A percentile compares a stretch with the other conserved stretches of the same genome.
phyloP scores from a whole-genome alignment of 345 rosid species.

The Turritis glabra region DNA sequence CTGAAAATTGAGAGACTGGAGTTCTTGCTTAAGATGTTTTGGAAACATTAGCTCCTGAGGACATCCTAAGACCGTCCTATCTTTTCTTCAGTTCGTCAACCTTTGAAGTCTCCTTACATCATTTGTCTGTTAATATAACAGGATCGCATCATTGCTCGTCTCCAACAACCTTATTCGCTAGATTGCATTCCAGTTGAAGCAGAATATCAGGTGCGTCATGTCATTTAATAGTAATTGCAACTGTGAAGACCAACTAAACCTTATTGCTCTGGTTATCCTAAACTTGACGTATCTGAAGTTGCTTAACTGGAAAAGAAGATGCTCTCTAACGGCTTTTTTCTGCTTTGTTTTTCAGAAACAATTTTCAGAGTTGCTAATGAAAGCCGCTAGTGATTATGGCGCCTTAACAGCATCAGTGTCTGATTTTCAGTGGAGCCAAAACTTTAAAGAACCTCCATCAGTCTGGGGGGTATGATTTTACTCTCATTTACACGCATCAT shows the following conservation, averaged over 20 bases:
- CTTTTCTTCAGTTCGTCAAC: neutral
- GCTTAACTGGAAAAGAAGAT: neutral
- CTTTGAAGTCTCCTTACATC: neutral
- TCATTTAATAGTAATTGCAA: neutral
- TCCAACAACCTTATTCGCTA: constrained; percentile 95
- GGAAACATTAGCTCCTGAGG: neutral
- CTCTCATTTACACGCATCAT: constrained; percentile 25
- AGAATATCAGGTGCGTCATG: constrained; percentile 78
- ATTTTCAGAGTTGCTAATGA: constrained; percentile 94
- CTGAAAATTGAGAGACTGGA: neutral
- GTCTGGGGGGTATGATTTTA: constrained; percentile 87
- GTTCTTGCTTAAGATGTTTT: neutral
- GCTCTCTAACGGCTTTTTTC: constrained; percentile 7
- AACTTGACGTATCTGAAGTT: neutral
- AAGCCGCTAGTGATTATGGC: constrained; percentile 97
- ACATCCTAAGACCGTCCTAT: neutral
- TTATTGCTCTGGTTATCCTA: neutral
- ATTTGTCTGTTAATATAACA: constrained; percentile 34
- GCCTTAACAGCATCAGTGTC: constrained; percentile 86
- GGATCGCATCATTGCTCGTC: constrained; percentile 98
- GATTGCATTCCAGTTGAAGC: constrained; percentile 99
- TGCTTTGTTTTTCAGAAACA: constrained; percentile 69
- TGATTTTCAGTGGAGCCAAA: constrained; percentile 98
- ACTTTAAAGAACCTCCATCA: constrained; percentile 95
- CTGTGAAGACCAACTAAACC: neutral